These are phyloP conservation scores for Nidula microcarpa DNA, from an alignment of 768 basidiomycete species.

Conservation along the genomic window DNA sequence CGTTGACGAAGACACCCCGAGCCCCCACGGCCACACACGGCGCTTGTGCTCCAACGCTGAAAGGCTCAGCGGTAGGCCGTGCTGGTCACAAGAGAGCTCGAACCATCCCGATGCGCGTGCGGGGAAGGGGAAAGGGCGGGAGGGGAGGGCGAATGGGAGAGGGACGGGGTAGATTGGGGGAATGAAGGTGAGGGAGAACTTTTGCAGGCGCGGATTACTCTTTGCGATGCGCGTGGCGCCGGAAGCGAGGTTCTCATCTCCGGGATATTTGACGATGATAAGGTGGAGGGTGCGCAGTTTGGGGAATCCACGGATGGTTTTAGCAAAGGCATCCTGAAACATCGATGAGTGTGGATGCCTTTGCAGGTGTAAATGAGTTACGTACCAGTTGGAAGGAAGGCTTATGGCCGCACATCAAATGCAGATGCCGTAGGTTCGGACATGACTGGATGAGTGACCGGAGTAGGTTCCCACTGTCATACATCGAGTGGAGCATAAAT, in stretches of 20 bases:
- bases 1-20: constrained; percentile 34
- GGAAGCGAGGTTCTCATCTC: constrained; percentile 54
- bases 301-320: constrained; percentile 55
- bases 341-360: neutral
- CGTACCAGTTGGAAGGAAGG: constrained; percentile 72
- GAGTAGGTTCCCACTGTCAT: constrained; percentile 69
- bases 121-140: constrained; percentile 38
- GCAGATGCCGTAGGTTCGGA: constrained; percentile 59
- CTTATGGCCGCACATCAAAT: constrained; percentile 63
- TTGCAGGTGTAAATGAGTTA: constrained; percentile 5
- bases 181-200: constrained; percentile 66
- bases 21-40: constrained; percentile 45
- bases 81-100: constrained; percentile 54
- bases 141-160: constrained; percentile 40
- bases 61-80: constrained; percentile 59
- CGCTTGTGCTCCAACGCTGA: constrained; percentile 45
- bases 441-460: constrained; percentile 65
- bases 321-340: constrained; percentile 58
- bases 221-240: constrained; percentile 63
- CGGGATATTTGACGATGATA: constrained; percentile 64
- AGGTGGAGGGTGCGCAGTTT: constrained; percentile 61
- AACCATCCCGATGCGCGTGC: constrained; percentile 51
- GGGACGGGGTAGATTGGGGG: constrained; percentile 48
- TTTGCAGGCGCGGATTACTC: constrained; percentile 61
- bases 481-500: constrained; percentile 69